Conservation (phyloP, 768 basidiomycete species). For the Amanita pallidorosea region DNA sequence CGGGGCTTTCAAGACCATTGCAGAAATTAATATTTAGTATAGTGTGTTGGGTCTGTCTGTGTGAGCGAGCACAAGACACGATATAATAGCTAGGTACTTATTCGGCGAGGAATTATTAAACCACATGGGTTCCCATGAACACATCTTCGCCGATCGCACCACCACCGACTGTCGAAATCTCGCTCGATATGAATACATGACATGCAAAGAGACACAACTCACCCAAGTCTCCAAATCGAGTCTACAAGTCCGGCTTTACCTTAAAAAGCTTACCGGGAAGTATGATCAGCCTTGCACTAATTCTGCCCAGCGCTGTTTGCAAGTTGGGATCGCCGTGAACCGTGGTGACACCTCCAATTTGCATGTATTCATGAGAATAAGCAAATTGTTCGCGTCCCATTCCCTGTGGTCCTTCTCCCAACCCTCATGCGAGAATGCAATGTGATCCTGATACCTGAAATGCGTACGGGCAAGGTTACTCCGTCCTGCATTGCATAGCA, state of each 20-base stretch:
- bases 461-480: background rate
- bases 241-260: slow-evolving; percentile 34
- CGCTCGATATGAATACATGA: background rate
- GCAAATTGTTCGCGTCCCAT: slow-evolving; percentile 49
- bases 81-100: background rate
- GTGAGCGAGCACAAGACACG: too few relatives aligned
- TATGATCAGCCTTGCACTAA: slow-evolving; percentile 47
- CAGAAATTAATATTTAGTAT: too few relatives aligned
- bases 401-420: slow-evolving; percentile 32
- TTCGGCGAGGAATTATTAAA: slow-evolving; percentile 29
- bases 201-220: slow-evolving; percentile 6
- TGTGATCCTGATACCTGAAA: slow-evolving; percentile 33
- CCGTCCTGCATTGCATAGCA: background rate
- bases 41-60: too few relatives aligned
- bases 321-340: slow-evolving; percentile 34
- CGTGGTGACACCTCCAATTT: slow-evolving; percentile 34
- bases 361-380: slow-evolving; percentile 39
- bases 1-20: too few relatives aligned
- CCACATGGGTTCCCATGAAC: slow-evolving; percentile 32
- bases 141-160: slow-evolving; percentile 26
- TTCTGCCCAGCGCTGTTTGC: slow-evolving; percentile 24
- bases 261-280: slow-evolving; percentile 35
- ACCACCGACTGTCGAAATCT: slow-evolving; percentile 28
- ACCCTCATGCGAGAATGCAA: slow-evolving; percentile 37
- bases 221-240: slow-evolving; percentile 47